Evolutionary conservation across 1,284 basidiomycete genomes (phyloP).

Genomic region (Trichosporon coremiiforme): DNA sequence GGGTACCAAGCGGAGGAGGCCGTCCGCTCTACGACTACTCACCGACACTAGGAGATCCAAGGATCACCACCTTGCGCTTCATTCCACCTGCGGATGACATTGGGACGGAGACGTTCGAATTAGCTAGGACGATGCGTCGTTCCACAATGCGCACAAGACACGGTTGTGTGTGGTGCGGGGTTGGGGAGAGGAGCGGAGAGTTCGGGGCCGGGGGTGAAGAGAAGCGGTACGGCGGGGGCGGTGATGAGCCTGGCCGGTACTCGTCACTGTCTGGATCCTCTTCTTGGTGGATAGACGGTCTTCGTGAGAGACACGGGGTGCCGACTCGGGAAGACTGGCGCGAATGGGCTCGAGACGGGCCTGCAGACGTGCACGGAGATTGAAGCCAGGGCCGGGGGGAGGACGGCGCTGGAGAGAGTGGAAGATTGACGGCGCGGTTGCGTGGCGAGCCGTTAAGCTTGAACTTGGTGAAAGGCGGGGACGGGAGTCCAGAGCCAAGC

Average conservation of each 20-base stretch:
- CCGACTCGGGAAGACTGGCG: constrained; percentile 3
- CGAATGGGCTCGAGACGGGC: constrained; percentile 1
- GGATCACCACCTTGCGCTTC: constrained; percentile 81
- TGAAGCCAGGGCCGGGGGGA: background rate
- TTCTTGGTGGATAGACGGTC: constrained; percentile 1
- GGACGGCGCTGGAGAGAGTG: constrained; percentile 15
- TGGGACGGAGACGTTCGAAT: background rate
- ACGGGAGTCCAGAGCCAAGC: background rate
- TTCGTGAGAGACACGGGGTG: background rate
- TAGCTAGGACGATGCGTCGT: constrained; percentile 18
- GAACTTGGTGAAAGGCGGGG: background rate
- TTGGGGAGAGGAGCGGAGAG: background rate
- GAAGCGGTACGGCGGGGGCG: constrained; percentile 3
- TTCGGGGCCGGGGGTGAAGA: background rate
- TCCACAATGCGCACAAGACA: constrained; percentile 18
- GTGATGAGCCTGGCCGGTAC: background rate
- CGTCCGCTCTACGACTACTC: constrained; percentile 45
- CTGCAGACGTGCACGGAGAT: background rate
- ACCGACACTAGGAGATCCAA: constrained; percentile 80
- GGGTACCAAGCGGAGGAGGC: background rate
- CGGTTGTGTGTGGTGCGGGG: constrained; percentile 20
- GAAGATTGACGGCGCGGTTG: constrained; percentile 20
- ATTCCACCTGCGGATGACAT: constrained; percentile 34
- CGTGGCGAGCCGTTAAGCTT: constrained; percentile 11
- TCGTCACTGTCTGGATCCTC: background rate